These are phyloP conservation scores for Macrocybe gigantea DNA, from an alignment of 768 basidiomycete species.

Conservation along the genomic window DNA sequence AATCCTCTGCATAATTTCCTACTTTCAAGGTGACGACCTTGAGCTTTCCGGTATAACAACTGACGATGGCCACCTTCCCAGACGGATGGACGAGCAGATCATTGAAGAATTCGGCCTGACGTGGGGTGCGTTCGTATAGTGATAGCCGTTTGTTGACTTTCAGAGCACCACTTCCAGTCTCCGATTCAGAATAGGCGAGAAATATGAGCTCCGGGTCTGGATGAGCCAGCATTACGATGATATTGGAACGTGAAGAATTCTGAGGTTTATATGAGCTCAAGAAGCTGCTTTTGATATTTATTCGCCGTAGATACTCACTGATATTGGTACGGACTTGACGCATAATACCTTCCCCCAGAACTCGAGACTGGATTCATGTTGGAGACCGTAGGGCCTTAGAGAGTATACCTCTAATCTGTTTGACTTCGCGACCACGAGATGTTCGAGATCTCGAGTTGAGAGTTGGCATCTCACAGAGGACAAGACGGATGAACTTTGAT, in stretches of 20 bases:
- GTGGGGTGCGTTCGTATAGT: slow-evolving; percentile 51
- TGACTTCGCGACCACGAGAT: slow-evolving; percentile 65
- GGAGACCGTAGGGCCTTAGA: slow-evolving; percentile 53
- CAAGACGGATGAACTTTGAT: slow-evolving; percentile 66
- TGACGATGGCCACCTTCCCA: slow-evolving; percentile 54
- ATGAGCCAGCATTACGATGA: slow-evolving; percentile 69
- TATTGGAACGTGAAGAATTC: slow-evolving; percentile 37
- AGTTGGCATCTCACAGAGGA: slow-evolving; percentile 66
- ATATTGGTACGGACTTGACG: slow-evolving; percentile 47
- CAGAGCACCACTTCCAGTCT: slow-evolving; percentile 28
- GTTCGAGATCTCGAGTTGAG: slow-evolving; percentile 45
- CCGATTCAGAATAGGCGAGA: slow-evolving; percentile 41
- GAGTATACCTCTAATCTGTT: slow-evolving; percentile 67
- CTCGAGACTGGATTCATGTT: slow-evolving; percentile 51
- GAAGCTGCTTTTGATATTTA: slow-evolving; percentile 8
- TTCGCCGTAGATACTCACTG: slow-evolving; percentile 30
- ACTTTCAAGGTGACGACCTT: slow-evolving; percentile 54
- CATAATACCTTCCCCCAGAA: slow-evolving; percentile 65
- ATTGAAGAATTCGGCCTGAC: slow-evolving; percentile 66
- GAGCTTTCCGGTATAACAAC: slow-evolving; percentile 66
- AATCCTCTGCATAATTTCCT: slow-evolving; percentile 49
- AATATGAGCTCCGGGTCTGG: slow-evolving; percentile 71
- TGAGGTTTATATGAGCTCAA: slow-evolving; percentile 6
- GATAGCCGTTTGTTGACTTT: slow-evolving; percentile 37
- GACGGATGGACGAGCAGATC: slow-evolving; percentile 62